These are phyloP conservation scores for Phytopythium vexans DNA, from an alignment of 352 stramenopile species.

Conservation along the genomic window DNA sequence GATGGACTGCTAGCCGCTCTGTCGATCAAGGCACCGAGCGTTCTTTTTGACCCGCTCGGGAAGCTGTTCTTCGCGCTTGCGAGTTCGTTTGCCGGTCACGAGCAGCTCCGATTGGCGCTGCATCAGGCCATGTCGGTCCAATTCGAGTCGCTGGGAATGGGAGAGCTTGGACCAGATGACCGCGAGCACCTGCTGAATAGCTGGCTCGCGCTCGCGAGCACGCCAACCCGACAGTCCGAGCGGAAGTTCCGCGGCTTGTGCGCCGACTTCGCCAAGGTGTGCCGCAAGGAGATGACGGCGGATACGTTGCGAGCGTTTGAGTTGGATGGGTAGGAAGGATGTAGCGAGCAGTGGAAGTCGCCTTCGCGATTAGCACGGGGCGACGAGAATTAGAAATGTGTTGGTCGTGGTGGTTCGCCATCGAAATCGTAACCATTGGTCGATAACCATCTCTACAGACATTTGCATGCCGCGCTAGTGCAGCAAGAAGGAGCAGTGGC, in stretches of 20 bases:
- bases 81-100: conserved; percentile 34
- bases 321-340: conserved; percentile 18
- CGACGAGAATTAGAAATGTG: too few species aligned
- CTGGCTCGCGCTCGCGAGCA: conserved; percentile 52
- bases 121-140: conserved; percentile 26
- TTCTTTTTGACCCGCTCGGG: conserved; percentile 51
- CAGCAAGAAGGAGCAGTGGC: not conserved
- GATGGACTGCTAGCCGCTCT: conserved; percentile 45
- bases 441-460: too few species aligned
- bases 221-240: conserved; percentile 49
- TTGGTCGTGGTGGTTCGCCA: too few species aligned
- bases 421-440: too few species aligned
- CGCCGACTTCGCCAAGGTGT: conserved; percentile 72
- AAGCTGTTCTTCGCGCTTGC: conserved; percentile 54
- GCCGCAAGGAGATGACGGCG: conserved; percentile 57
- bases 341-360: conserved; percentile 8
- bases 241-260: conserved; percentile 58
- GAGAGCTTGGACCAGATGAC: conserved; percentile 33
- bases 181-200: conserved; percentile 50
- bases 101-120: conserved; percentile 25
- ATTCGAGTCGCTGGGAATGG: conserved; percentile 33
- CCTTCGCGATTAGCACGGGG: not conserved
- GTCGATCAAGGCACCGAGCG: conserved; percentile 47
- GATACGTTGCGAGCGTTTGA: conserved; percentile 58
- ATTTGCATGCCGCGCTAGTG: too few species aligned